Evolutionary conservation across 768 basidiomycete genomes (phyloP).

Genomic region (Kwoniella bestiolae): DNA sequence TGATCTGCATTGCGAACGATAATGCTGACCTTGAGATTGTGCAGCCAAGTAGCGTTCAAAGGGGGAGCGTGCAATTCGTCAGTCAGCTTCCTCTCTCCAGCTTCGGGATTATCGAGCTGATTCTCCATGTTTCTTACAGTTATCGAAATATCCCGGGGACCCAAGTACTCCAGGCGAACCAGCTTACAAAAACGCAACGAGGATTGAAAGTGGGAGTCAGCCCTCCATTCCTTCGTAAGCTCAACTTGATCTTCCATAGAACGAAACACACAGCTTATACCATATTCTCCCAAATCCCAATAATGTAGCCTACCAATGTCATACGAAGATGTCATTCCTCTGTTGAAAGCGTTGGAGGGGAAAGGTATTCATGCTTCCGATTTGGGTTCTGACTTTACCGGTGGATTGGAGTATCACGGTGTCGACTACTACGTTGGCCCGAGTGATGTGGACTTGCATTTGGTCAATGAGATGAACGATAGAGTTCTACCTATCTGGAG

Average conservation of each 20-base stretch:
- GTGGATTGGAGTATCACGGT: slow-evolving; percentile 54
- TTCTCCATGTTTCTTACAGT: slow-evolving; percentile 49
- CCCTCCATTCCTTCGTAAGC: slow-evolving; percentile 53
- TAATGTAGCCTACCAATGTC: slow-evolving; percentile 86
- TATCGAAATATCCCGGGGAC: slow-evolving; percentile 57
- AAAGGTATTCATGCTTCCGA: slow-evolving; percentile 56
- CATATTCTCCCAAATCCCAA: no score
- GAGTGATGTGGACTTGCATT: slow-evolving; percentile 61
- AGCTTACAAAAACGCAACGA: slow-evolving; percentile 77
- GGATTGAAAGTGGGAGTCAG: slow-evolving; percentile 61
- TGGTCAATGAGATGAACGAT: slow-evolving; percentile 74
- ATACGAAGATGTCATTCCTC: slow-evolving; percentile 75
- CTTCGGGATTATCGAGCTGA: slow-evolving; percentile 1
- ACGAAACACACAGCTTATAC: slow-evolving; percentile 60
- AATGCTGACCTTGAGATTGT: slow-evolving; percentile 6
- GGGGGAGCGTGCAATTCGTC: slow-evolving; percentile 79
- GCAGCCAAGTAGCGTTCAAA: slow-evolving; percentile 64
- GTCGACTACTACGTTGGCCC: slow-evolving; percentile 60
- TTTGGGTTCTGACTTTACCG: slow-evolving; percentile 53
- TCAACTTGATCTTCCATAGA: slow-evolving; percentile 59
- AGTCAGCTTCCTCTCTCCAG: slow-evolving; percentile 4
- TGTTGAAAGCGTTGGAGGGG: slow-evolving; percentile 65
- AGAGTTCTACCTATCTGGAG: slow-evolving; percentile 91
- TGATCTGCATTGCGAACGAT: not conserved
- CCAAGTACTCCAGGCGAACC: slow-evolving; percentile 88